Base-by-base conservation (phyloP, 2,329 filamentous ascomycete genomes). In the Pseudogymnoascus sp. region DNA sequence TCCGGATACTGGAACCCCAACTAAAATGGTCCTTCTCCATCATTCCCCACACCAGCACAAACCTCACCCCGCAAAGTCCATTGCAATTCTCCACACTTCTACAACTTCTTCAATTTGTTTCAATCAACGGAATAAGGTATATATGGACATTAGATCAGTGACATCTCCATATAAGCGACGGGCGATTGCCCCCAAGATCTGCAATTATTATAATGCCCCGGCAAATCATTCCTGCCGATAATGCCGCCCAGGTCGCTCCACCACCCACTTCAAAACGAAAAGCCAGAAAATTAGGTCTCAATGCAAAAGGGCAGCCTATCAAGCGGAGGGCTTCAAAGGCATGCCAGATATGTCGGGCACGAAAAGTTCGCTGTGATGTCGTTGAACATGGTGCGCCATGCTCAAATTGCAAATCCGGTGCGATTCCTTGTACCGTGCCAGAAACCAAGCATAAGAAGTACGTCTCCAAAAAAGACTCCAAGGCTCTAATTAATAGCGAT, bases 391-490 rank as follows among this genome's bases (percentile, higher is more conserved):
- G 51, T 19, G 25, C 11, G n/a, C 51, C 51, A 57, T 57, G 51
- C 28, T 34, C 51, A 28, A 57, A 57, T 57, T 57, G 51, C 51
- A 34, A 57, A 31, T 34, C 51, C 10, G 51, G 51, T 34, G 51
- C 51, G 28, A 57, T 57, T 57, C 51, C 25, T 1, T 57, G 51
- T 11, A 34, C 51, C 25, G 51, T 57, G 25, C 51, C 51, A 34
- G 51, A 57, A 57, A 57, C 51, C 25, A 57, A 34, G 51, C 51
- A n/a, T 34, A 57, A 57, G 51, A 57, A 11, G 51, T 57, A 57
- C 8, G 28, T 34, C 28, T 13, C 4, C n/a, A 34, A 57, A 31
- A 19, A 13, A 57, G 8, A 11, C 28, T 34, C 28, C n/a, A 4
- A 16, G 25, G 28, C 28, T 11, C 10, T 23, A 19, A 57, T 57